Conservation (phyloP, 2,329 filamentous ascomycete species). For the Fusarium foetens region DNA sequence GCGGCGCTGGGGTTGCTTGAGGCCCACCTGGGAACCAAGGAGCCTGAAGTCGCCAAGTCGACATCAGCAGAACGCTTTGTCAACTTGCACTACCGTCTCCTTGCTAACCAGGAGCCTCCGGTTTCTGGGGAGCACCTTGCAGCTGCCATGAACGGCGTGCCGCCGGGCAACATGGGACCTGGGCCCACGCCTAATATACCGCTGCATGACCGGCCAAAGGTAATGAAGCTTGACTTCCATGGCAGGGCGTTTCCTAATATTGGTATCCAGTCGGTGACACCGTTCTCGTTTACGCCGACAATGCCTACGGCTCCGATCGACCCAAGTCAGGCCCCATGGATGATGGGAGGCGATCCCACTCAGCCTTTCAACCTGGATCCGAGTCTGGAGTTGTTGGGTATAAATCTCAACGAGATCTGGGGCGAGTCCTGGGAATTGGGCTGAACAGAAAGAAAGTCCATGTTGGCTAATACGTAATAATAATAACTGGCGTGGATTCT, state of each 20-base stretch:
- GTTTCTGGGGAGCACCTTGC: constrained; percentile 47
- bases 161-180: constrained; percentile 41
- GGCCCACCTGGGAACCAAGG: constrained; percentile 67
- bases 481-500: constrained; percentile 34
- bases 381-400: constrained; percentile 63
- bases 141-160: constrained; percentile 38
- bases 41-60: constrained; percentile 66
- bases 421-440: constrained; percentile 60
- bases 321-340: constrained; percentile 49
- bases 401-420: constrained; percentile 67
- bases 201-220: constrained; percentile 53
- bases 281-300: constrained; percentile 54
- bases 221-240: constrained; percentile 47
- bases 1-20: constrained; percentile 68
- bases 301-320: constrained; percentile 51
- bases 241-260: constrained; percentile 46
- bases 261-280: constrained; percentile 52
- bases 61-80: constrained; percentile 69
- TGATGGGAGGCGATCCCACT: constrained; percentile 46
- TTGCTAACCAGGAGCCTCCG: constrained; percentile 63
- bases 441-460: constrained; percentile 32
- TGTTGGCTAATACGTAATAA: constrained; percentile 38
- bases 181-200: constrained; percentile 48
- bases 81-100: constrained; percentile 65
- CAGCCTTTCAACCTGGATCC: constrained; percentile 62